A percentile compares a stretch with the other conserved stretches of the same genome.
Evolutionary conservation across 179 eudicot genomes (phyloP).

Genomic region (Sideroxylon spinosum): DNA sequence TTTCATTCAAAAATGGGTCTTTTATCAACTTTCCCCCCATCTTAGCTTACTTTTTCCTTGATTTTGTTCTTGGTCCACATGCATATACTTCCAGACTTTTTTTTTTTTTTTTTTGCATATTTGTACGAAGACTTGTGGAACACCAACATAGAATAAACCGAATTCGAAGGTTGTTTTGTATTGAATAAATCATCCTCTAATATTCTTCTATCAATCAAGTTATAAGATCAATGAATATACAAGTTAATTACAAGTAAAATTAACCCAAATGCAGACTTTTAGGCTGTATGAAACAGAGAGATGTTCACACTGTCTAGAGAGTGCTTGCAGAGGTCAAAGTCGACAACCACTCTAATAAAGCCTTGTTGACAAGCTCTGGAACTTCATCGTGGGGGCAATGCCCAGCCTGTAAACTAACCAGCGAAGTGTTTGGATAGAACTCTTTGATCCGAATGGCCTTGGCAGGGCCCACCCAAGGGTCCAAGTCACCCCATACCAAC

Average conservation of each 20-base stretch:
- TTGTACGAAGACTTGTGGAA: too few species aligned
- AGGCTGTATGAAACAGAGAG: background rate
- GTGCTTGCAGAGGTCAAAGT: constrained; percentile 33
- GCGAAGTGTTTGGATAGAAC: constrained; percentile 67
- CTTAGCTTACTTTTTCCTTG: too few species aligned
- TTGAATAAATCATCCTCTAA: background rate
- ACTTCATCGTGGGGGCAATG: constrained; percentile 98
- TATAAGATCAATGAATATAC: background rate
- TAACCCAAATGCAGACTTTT: background rate
- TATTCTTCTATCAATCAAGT: background rate
- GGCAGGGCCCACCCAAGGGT: constrained; percentile 94
- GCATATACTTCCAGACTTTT: too few species aligned
- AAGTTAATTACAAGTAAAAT: constrained; percentile 1
- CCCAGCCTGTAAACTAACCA: constrained; percentile 88
- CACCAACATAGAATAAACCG: too few species aligned
- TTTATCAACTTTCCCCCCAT: too few species aligned
- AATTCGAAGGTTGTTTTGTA: background rate
- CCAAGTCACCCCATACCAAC: constrained; percentile 77
- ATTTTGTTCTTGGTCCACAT: too few species aligned
- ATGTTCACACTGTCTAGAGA: constrained; percentile 33
- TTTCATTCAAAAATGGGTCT: too few species aligned
- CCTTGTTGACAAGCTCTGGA: constrained; percentile 78
- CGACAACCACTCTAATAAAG: constrained; percentile 80
- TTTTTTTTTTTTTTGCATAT: too few species aligned
- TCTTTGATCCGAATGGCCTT: constrained; percentile 81